Conservation (phyloP, 1,284 basidiomycete species). For the Acaromyces ingoldii region DNA sequence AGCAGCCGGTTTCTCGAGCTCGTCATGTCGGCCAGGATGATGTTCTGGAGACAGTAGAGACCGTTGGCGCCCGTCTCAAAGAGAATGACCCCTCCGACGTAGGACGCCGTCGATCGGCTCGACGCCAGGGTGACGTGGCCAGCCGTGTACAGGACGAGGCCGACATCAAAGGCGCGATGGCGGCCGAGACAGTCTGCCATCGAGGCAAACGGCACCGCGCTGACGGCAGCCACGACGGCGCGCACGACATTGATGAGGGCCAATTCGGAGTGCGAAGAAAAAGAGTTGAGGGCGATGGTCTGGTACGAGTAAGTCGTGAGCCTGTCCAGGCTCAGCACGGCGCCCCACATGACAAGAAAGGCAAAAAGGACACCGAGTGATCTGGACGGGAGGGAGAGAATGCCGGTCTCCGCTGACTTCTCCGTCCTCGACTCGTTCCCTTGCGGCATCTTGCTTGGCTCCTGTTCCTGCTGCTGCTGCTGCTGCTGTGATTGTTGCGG, state of each 20-base stretch:
- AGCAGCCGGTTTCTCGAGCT: slow-evolving; percentile 11
- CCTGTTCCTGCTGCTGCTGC: no score
- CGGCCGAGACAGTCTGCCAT: slow-evolving; percentile 8
- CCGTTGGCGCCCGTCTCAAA: slow-evolving; percentile 15
- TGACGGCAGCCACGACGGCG: slow-evolving; percentile 12
- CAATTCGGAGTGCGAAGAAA: slow-evolving; percentile 7
- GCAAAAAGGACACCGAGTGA: not conserved
- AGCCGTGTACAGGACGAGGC: slow-evolving; percentile 4
- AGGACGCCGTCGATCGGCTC: not conserved
- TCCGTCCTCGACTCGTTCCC: no score
- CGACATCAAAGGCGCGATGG: slow-evolving; percentile 4
- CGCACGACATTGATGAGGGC: slow-evolving; percentile 9
- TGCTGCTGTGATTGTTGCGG: no score
- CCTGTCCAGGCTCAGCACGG: slow-evolving; percentile 13
- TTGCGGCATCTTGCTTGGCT: no score
- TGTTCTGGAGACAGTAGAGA: slow-evolving; percentile 8
- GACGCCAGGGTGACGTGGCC: slow-evolving; percentile 8
- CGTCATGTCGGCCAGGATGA: slow-evolving; percentile 12
- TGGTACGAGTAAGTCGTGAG: slow-evolving; percentile 15
- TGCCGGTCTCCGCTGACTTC: not conserved
- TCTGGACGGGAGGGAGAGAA: not conserved
- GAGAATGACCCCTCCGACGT: slow-evolving; percentile 8
- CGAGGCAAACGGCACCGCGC: slow-evolving; percentile 13
- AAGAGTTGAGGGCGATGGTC: slow-evolving; percentile 16
- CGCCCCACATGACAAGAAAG: slow-evolving; percentile 10